These are phyloP conservation scores for Ustilago crameri DNA, from an alignment of 1,284 basidiomycete species.

Conservation along the genomic window DNA sequence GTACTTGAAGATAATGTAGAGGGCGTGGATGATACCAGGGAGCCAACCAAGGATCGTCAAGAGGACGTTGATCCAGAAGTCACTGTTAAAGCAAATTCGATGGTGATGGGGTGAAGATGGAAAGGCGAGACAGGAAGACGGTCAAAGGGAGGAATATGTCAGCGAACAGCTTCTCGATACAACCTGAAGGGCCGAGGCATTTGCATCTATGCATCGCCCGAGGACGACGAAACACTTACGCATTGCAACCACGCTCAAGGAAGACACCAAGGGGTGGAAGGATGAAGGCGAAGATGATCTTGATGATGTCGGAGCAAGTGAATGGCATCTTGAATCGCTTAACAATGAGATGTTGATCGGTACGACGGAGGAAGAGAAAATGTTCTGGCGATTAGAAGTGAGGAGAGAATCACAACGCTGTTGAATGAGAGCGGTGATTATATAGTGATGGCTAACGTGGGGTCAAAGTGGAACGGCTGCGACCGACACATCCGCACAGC, in stretches of 20 bases:
- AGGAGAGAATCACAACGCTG: no score
- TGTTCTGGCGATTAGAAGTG: no score
- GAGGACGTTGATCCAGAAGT: slow-evolving; percentile 56
- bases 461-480: neutral
- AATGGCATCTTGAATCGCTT: slow-evolving; percentile 54
- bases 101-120: neutral
- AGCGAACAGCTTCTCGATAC: neutral
- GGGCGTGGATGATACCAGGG: slow-evolving; percentile 62
- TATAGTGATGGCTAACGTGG: neutral
- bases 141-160: neutral
- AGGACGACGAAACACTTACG: slow-evolving; percentile 19
- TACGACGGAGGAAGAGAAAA: neutral
- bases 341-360: neutral
- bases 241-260: slow-evolving; percentile 48
- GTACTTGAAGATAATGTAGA: slow-evolving; percentile 64
- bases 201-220: no score
- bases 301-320: slow-evolving; percentile 59
- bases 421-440: slow-evolving; percentile 4
- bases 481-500: no score
- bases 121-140: no score
- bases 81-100: slow-evolving; percentile 10
- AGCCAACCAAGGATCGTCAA: slow-evolving; percentile 60
- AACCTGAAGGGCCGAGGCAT: neutral
- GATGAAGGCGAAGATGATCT: slow-evolving; percentile 53
- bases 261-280: slow-evolving; percentile 51